A percentile compares a stretch with the other conserved stretches of the same genome.
These are phyloP conservation scores for Plasmodium malariae DNA, from an alignment of 169 alveolate species.

Conservation along the genomic window DNA sequence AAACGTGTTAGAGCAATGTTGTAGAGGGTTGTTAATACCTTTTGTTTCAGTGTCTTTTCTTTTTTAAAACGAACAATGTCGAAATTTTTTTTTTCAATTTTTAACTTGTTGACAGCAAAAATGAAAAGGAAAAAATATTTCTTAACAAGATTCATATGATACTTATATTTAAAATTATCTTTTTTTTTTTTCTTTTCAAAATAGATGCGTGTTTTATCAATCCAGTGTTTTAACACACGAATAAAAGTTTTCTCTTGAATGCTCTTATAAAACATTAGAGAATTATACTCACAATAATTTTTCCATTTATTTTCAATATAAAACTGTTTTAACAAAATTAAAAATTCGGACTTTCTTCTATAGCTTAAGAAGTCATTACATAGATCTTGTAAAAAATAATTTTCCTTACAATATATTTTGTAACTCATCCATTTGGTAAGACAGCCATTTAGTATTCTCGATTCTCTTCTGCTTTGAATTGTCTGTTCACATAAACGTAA, in stretches of 20 bases:
- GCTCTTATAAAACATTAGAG: constrained; percentile 36
- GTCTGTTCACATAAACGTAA: constrained; percentile 35
- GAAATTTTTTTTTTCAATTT: constrained; percentile 55
- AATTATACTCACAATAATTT: constrained; percentile 64
- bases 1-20: not conserved
- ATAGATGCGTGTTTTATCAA: not conserved
- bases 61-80: constrained; percentile 52
- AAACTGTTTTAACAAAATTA: constrained; percentile 35
- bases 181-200: not conserved
- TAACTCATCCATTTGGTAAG: constrained; percentile 27
- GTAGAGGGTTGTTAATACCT: not conserved
- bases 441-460: not conserved
- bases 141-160: constrained; percentile 15
- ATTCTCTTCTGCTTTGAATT: constrained; percentile 13
- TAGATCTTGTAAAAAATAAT: constrained; percentile 2
- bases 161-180: constrained; percentile 1
- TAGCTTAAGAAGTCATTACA: constrained; percentile 9
- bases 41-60: constrained; percentile 30
- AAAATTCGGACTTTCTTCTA: constrained; percentile 29
- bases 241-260: constrained; percentile 13
- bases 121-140: constrained; percentile 52
- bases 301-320: constrained; percentile 49
- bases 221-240: constrained; percentile 13
- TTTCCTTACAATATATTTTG: constrained; percentile 25
- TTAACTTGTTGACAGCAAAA: constrained; percentile 50